Conservation (phyloP, 208 protist species). For the Wallacemonas rigidus region DNA sequence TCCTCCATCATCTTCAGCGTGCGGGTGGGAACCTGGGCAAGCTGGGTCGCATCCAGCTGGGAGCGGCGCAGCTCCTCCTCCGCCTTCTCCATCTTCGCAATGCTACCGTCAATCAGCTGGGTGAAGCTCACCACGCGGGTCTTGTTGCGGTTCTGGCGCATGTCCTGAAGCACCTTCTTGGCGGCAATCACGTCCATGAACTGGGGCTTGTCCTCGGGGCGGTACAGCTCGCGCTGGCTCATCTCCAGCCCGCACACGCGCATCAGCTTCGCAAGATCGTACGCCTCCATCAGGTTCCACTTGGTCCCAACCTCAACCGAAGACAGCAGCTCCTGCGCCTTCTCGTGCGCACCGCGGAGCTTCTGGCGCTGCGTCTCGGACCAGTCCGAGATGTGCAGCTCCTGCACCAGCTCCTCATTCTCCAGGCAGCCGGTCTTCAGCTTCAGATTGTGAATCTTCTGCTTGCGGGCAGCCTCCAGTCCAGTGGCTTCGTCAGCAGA, state of each 20-base stretch:
- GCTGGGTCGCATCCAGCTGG: slow-evolving; percentile 60
- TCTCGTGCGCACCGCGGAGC: slow-evolving; percentile 64
- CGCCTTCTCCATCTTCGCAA: slow-evolving; percentile 71
- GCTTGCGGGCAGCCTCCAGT: slow-evolving; percentile 81
- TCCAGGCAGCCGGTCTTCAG: slow-evolving; percentile 70
- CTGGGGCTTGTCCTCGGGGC: slow-evolving; percentile 73
- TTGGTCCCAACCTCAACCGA: slow-evolving; percentile 59
- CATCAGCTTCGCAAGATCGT: slow-evolving; percentile 73
- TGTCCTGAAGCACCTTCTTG: slow-evolving; percentile 60
- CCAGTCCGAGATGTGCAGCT: slow-evolving; percentile 77
- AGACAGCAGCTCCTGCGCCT: slow-evolving; percentile 66
- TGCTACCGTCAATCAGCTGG: slow-evolving; percentile 61
- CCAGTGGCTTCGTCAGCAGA: slow-evolving; percentile 68
- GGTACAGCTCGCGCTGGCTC: slow-evolving; percentile 69
- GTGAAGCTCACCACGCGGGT: slow-evolving; percentile 67
- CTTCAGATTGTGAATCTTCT: slow-evolving; percentile 80
- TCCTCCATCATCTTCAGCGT: slow-evolving; percentile 67
- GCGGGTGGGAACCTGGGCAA: slow-evolving; percentile 54
- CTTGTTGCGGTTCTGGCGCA: slow-evolving; percentile 76
- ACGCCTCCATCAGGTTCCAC: slow-evolving; percentile 70
- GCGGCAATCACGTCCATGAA: slow-evolving; percentile 67
- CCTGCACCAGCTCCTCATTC: slow-evolving; percentile 76
- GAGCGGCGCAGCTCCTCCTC: slow-evolving; percentile 46
- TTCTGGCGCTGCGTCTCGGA: slow-evolving; percentile 72
- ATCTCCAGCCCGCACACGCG: slow-evolving; percentile 41